These are phyloP conservation scores for Russula olivacea DNA, from an alignment of 768 basidiomycete species.

Conservation along the genomic window DNA sequence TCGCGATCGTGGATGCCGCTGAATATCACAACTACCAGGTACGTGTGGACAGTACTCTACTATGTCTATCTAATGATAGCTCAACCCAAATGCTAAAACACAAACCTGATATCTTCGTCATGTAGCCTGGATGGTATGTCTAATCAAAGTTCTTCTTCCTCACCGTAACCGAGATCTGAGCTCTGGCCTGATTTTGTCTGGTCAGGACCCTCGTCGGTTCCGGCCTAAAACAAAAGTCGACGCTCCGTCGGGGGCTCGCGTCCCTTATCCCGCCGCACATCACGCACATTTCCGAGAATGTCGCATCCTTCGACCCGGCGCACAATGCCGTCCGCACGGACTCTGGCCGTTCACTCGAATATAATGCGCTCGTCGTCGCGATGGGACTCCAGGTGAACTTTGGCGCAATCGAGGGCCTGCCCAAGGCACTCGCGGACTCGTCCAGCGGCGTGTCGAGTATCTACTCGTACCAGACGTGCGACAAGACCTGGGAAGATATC, in stretches of 20 bases:
- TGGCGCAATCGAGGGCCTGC: slow-evolving; percentile 64
- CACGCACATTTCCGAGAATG: slow-evolving; percentile 62
- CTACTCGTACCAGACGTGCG: slow-evolving; percentile 84
- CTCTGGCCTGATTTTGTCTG: neutral
- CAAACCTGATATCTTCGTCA: slow-evolving; percentile 14
- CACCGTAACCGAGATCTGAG: neutral
- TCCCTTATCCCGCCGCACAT: slow-evolving; percentile 74
- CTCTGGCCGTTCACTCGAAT: slow-evolving; percentile 62
- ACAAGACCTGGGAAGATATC: slow-evolving; percentile 84
- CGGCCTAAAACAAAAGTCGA: slow-evolving; percentile 69
- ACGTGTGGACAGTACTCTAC: slow-evolving; percentile 12
- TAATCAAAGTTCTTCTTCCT: neutral
- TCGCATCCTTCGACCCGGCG: slow-evolving; percentile 67
- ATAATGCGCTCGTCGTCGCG: slow-evolving; percentile 86
- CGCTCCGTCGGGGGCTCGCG: slow-evolving; percentile 58
- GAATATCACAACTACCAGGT: slow-evolving; percentile 84
- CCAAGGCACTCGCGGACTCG: slow-evolving; percentile 70
- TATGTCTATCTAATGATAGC: neutral
- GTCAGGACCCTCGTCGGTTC: slow-evolving; percentile 85
- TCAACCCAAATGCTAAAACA: neutral
- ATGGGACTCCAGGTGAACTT: slow-evolving; percentile 86
- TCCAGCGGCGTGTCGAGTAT: slow-evolving; percentile 83
- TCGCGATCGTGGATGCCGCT: slow-evolving; percentile 80
- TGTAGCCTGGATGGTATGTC: slow-evolving; percentile 82
- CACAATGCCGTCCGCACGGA: slow-evolving; percentile 67